A percentile compares a stretch with the other conserved stretches of the same genome.
phyloP scores from a whole-genome alignment of 2,329 filamentous ascomycete genomes.

The Corinectria fuckeliana region DNA sequence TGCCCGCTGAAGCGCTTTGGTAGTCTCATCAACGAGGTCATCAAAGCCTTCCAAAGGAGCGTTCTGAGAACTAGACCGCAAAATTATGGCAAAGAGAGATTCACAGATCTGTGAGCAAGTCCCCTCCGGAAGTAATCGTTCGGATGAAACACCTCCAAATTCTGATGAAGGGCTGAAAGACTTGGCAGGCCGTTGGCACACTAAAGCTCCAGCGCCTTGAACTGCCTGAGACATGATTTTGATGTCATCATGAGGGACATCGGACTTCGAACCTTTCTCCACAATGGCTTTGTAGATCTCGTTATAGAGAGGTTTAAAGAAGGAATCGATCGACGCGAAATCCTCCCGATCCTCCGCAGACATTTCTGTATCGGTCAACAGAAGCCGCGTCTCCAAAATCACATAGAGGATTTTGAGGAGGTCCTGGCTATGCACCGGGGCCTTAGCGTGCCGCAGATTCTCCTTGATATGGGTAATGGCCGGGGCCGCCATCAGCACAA shows the following conservation, averaged over 20 bases:
- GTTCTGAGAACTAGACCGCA: constrained; percentile 29
- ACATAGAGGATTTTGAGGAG: constrained; percentile 59
- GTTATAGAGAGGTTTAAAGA: constrained; percentile 51
- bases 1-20: constrained; percentile 49
- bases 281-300: constrained; percentile 52
- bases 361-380: constrained; percentile 45
- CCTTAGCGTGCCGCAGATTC: constrained; percentile 58
- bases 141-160: constrained; percentile 2
- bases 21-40: constrained; percentile 50
- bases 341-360: constrained; percentile 45
- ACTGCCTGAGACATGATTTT: constrained; percentile 52
- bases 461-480: constrained; percentile 57
- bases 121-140: constrained; percentile 43
- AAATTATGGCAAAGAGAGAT: constrained; percentile 41
- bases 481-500: constrained; percentile 54
- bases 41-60: constrained; percentile 37
- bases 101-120: constrained; percentile 49
- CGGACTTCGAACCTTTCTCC: constrained; percentile 34
- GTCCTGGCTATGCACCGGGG: constrained; percentile 57
- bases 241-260: constrained; percentile 46
- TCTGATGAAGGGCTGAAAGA: constrained; percentile 10
- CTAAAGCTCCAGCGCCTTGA: constrained; percentile 54
- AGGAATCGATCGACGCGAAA: constrained; percentile 45
- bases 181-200: constrained; percentile 47
- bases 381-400: constrained; percentile 54